Conservation (phyloP, 2,329 filamentous ascomycete species). For the Colletotrichum destructivum region DNA sequence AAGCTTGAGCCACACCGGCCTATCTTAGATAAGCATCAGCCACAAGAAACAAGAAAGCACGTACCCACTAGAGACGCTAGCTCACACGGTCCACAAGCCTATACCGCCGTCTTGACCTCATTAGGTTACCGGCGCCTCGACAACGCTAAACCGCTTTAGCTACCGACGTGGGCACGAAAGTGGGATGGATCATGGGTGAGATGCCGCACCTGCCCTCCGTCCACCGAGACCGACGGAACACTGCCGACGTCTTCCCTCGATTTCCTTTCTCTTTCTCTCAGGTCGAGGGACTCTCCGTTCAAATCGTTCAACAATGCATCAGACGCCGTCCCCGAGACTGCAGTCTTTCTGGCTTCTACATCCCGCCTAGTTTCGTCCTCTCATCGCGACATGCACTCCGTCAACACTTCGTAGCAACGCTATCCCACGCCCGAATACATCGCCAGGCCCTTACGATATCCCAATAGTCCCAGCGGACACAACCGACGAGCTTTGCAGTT, state of each 20-base stretch:
- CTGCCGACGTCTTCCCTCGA: slow-evolving; percentile 2
- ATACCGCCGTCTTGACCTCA: slow-evolving; percentile 14
- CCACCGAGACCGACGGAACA: slow-evolving; percentile 29
- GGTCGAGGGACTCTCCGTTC: not conserved
- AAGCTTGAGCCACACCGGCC: slow-evolving; percentile 8
- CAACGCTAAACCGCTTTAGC: slow-evolving; percentile 38
- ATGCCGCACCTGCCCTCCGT: slow-evolving; percentile 4
- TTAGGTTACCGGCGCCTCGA: slow-evolving; percentile 38
- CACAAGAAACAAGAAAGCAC: not conserved
- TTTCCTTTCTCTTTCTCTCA: slow-evolving; percentile 17
- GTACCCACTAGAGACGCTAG: not conserved
- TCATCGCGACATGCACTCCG: slow-evolving; percentile 10
- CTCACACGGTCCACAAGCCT: not conserved
- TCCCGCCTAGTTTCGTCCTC: slow-evolving; percentile 17
- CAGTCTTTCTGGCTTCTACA: slow-evolving; percentile 27
- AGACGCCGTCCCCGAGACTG: not conserved
- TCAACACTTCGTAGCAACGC: slow-evolving; percentile 4
- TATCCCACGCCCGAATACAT: not conserved
- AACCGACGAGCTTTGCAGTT: not conserved
- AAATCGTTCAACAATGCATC: slow-evolving; percentile 22
- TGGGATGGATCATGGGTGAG: slow-evolving; percentile 19
- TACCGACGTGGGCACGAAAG: slow-evolving; percentile 36
- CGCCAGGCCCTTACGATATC: slow-evolving; percentile 1
- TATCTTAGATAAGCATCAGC: not conserved
- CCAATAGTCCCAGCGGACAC: not conserved